Evolutionary conservation across 1,284 basidiomycete genomes (phyloP).

Genomic region (Cystobasidium sp.): DNA sequence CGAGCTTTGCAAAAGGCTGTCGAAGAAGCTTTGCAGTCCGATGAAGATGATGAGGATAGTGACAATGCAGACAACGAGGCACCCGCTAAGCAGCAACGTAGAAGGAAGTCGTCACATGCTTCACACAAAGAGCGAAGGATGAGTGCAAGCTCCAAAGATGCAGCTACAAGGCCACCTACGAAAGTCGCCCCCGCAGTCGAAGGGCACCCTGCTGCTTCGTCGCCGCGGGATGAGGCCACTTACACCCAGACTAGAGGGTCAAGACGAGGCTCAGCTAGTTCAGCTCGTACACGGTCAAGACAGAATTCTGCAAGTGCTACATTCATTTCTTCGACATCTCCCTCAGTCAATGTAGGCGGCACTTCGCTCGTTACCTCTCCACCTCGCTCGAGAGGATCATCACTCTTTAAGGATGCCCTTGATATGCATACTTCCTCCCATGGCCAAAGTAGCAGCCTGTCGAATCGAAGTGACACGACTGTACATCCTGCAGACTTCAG

Average conservation of each 20-base stretch:
- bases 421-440: slow-evolving; percentile 15
- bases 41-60: slow-evolving; percentile 2
- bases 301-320: neutral
- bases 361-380: neutral
- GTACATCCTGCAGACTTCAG: neutral
- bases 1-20: no score
- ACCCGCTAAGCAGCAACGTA: slow-evolving; percentile 7
- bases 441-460: slow-evolving; percentile 4
- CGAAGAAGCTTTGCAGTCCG: neutral
- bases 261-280: slow-evolving; percentile 16
- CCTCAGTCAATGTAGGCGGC: neutral
- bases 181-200: neutral
- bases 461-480: slow-evolving; percentile 5
- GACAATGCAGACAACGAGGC: slow-evolving; percentile 15
- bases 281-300: slow-evolving; percentile 7
- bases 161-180: neutral
- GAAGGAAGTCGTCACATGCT: neutral
- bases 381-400: neutral
- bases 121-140: slow-evolving; percentile 4
- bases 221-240: neutral
- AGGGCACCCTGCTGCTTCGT: neutral
- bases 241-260: neutral
- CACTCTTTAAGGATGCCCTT: slow-evolving; percentile 5
- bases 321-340: neutral
- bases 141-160: neutral